Percentiles rank a stretch among this genome's conserved stretches.
Conservation (phyloP, 805 yeast genomes). For the Wilhelminamyces savonicus region DNA sequence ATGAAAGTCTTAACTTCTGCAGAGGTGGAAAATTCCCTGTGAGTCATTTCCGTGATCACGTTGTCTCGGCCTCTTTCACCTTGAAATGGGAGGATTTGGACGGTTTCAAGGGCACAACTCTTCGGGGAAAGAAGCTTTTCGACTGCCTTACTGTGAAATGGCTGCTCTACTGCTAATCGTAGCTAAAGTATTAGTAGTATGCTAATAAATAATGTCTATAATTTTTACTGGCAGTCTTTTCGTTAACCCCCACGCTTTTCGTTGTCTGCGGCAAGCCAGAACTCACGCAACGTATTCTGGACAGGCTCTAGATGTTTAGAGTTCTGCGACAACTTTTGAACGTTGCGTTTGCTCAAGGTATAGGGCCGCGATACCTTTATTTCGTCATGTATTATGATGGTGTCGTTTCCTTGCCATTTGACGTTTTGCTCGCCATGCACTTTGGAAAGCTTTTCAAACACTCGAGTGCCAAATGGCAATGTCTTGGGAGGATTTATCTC, state of each 20-base stretch:
- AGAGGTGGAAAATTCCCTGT: no score
- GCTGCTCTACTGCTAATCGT: no score
- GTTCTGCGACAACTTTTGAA: slow-evolving; percentile 11
- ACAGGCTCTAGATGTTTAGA: slow-evolving; percentile 16
- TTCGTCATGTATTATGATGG: slow-evolving; percentile 30
- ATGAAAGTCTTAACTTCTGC: no score
- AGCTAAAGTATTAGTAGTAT: no score
- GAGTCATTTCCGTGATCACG: no score
- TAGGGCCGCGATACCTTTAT: slow-evolving; percentile 34
- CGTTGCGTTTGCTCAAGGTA: slow-evolving; percentile 19
- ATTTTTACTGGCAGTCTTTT: neutral
- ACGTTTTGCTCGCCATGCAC: slow-evolving; percentile 19
- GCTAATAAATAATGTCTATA: no score
- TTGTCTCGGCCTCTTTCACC: no score
- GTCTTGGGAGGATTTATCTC: no score
- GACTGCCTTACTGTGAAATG: no score
- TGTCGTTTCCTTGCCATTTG: slow-evolving; percentile 26
- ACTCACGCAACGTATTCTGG: slow-evolving; percentile 16
- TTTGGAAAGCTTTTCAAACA: slow-evolving; percentile 13
- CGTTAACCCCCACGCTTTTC: slow-evolving; percentile 20
- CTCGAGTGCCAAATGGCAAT: slow-evolving; percentile 7
- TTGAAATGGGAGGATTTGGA: slow-evolving; percentile 47
- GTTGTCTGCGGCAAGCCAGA: slow-evolving; percentile 22
- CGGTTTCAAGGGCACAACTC: slow-evolving; percentile 59
- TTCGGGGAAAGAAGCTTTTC: slow-evolving; percentile 48